phyloP scores from a whole-genome alignment of 139 green algal genomes.

The Ulvella scutata region DNA sequence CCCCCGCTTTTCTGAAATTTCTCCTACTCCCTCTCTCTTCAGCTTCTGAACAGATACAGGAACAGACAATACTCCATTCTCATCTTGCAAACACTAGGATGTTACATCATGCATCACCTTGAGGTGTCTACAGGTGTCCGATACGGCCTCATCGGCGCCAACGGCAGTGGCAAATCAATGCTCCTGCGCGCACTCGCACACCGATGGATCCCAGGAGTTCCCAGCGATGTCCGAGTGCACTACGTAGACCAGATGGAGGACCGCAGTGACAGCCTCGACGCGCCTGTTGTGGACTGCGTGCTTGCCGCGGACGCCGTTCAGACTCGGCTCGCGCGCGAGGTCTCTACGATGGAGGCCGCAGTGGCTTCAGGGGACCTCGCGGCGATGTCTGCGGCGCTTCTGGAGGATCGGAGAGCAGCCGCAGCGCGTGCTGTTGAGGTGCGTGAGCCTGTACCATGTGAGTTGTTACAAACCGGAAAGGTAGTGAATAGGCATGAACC shows the following conservation, averaged over 20 bases:
- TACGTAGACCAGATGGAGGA: conserved; percentile 3
- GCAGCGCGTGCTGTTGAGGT: too few species aligned
- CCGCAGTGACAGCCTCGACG: not conserved
- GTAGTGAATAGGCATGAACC: too few species aligned
- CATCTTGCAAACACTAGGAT: too few species aligned
- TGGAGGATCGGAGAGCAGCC: too few species aligned
- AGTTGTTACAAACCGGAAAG: too few species aligned
- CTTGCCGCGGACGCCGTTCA: not conserved
- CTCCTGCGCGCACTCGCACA: conserved; percentile 7
- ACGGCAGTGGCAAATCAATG: not conserved
- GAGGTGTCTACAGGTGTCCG: conserved; percentile 6
- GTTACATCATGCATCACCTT: not conserved
- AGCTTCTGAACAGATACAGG: too few species aligned
- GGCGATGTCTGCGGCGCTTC: not conserved
- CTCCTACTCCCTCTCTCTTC: too few species aligned
- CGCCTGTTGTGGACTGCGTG: not conserved
- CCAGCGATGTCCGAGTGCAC: not conserved
- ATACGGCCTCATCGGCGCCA: conserved; percentile 13
- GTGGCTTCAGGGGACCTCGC: not conserved
- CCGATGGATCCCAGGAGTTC: not conserved
- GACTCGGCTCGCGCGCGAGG: not conserved
- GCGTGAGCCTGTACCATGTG: too few species aligned
- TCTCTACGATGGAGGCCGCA: not conserved
- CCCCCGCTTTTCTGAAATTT: too few species aligned
- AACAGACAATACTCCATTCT: too few species aligned